A percentile compares a stretch with the other conserved stretches of the same genome.
These are phyloP conservation scores for Gracilaria caudata DNA, from an alignment of 23 red algal species.

Conservation along the genomic window DNA sequence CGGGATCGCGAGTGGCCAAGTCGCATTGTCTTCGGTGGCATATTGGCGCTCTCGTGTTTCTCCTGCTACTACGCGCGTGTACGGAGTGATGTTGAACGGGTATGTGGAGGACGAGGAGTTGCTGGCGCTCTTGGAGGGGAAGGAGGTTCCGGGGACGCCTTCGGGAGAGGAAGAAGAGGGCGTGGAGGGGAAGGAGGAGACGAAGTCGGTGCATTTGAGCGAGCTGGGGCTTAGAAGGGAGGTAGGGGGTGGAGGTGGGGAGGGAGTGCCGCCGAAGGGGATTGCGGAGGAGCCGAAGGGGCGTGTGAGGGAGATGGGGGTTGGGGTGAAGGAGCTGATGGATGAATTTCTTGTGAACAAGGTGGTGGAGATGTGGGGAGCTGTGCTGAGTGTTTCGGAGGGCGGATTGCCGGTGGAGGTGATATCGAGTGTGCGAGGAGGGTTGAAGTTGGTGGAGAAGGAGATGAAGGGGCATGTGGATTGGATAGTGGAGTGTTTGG, in stretches of 20 bases:
- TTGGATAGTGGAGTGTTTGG: slow-evolving; percentile 13
- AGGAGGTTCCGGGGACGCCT: slow-evolving; percentile 18
- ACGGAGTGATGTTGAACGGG: not conserved
- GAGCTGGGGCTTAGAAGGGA: not conserved
- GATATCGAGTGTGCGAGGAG: not conserved
- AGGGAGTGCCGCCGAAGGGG: not conserved
- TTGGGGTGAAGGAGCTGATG: not conserved
- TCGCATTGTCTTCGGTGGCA: not conserved
- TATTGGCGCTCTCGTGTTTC: slow-evolving; percentile 2
- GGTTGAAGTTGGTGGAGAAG: not conserved
- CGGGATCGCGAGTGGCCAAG: not conserved
- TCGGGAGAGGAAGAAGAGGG: slow-evolving; percentile 13
- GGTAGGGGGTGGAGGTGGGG: slow-evolving; percentile 6
- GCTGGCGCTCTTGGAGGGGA: not conserved
- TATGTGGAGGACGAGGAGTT: slow-evolving; percentile 17
- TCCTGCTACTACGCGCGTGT: not conserved
- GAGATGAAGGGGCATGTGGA: not conserved
- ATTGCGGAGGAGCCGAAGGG: not conserved
- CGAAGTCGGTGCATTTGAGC: slow-evolving; percentile 9
- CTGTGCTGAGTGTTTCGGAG: slow-evolving; percentile 24
- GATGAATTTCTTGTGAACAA: not conserved
- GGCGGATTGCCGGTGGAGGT: not conserved
- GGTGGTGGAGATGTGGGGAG: not conserved
- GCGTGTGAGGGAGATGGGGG: not conserved
- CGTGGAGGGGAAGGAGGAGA: not conserved